Base-by-base conservation (phyloP, 805 yeast genomes). In the Wickerhamiella azyma region DNA sequence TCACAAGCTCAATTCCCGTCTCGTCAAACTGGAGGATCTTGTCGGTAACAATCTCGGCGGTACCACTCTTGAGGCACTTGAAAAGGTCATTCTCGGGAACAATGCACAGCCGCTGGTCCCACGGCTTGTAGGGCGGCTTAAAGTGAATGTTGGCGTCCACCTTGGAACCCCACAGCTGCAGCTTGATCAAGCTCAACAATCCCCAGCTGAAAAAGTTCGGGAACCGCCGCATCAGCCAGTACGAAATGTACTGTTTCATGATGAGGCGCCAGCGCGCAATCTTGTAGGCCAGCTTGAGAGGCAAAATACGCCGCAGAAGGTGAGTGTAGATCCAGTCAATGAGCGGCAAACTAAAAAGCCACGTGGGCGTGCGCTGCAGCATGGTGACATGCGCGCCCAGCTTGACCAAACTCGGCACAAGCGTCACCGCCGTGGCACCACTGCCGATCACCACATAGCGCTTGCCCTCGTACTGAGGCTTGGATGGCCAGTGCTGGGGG, bases 61-160 rank as follows among this genome's bases (percentile, higher is more conserved):
- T 6, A 32, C 33, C 35, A 18, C 9, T 21, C 19, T 36, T 42
- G 28, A 42, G 45, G 40, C 36, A 26, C 28, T 36, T 26, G 40
- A 42, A 42, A 5, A 42, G 30, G 24, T 42, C 45, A 21, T 35
- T 36, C n/a, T 42, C 40, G 33, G 45, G 45, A 9, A 42, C 45
- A 36, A 42, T 33, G 19, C 45, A 42, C 21, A 42, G 45, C 16
- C 45, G 45, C 45, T 42, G 45, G 19, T 42, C 45, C 45, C 45
- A 42, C 16, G 45, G 45, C 14, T 16, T 26, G 33, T 42, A 42
- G 3, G 45, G 45, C 2, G 45, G 45, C 28, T 35, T 42, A 26
- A 42, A 42, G 30, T 42, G 45, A 19, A 42, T 37, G 18, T 35
- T 21, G 33, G 40, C 26, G 36, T 42, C 45, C 11, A 42, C 40